These are phyloP conservation scores for Tricholoma saponaceum DNA, from an alignment of 768 basidiomycete species.

Conservation along the genomic window DNA sequence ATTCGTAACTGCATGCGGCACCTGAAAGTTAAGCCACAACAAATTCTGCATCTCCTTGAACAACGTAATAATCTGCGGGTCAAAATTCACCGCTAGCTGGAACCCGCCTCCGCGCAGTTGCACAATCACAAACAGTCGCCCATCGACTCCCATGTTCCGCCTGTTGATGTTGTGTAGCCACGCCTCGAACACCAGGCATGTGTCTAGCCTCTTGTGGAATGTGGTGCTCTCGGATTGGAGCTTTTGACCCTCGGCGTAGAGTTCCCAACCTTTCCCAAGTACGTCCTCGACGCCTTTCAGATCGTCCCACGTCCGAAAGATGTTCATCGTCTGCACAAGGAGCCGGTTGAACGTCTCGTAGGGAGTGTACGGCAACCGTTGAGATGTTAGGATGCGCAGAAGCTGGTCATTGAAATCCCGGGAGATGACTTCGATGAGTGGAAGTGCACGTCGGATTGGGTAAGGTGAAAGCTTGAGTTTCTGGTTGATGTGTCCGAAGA, in stretches of 20 bases:
- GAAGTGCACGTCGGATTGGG: slow-evolving; percentile 91
- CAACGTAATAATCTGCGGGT: slow-evolving; percentile 94
- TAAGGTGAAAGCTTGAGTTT: slow-evolving; percentile 95
- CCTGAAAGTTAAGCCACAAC: slow-evolving; percentile 80
- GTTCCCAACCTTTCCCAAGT: slow-evolving; percentile 54
- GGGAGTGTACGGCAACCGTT: slow-evolving; percentile 88
- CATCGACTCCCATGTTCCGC: no score
- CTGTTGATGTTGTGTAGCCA: no score
- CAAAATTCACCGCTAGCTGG: slow-evolving; percentile 94
- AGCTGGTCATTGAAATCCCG: slow-evolving; percentile 96
- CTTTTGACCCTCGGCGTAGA: no score
- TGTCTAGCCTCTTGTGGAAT: no score
- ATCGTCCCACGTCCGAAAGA: slow-evolving; percentile 88
- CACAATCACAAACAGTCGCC: slow-evolving; percentile 89
- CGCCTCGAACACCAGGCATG: slow-evolving; percentile 59
- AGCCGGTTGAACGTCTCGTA: slow-evolving; percentile 92
- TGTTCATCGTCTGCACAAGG: slow-evolving; percentile 65
- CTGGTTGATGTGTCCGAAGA: slow-evolving; percentile 92
- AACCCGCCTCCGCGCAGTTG: slow-evolving; percentile 65
- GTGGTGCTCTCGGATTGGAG: slow-evolving; percentile 71
- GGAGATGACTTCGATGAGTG: slow-evolving; percentile 96
- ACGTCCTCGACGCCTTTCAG: slow-evolving; percentile 58
- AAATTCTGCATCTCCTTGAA: slow-evolving; percentile 57
- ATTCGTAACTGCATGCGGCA: slow-evolving; percentile 90
- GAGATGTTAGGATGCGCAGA: slow-evolving; percentile 75